These are phyloP conservation scores for Monosporascus sp. DNA, from an alignment of 2,329 filamentous ascomycete species.

Conservation along the genomic window DNA sequence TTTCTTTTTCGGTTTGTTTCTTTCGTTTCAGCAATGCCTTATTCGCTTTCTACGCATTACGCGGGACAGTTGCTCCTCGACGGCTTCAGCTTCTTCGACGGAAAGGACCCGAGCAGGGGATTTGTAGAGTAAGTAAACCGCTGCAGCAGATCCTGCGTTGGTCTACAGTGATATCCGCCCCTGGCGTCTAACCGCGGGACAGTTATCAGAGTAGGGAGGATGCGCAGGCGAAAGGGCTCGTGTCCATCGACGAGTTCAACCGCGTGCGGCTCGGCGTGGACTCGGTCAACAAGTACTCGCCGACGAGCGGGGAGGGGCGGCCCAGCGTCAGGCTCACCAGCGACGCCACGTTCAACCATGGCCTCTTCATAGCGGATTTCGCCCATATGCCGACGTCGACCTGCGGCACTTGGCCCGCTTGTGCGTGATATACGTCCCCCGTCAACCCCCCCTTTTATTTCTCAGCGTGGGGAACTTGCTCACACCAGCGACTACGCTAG, in stretches of 20 bases:
- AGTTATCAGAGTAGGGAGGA: slow-evolving; percentile 41
- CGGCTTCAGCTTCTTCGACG: slow-evolving; percentile 47
- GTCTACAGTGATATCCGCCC: neutral
- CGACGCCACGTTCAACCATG: slow-evolving; percentile 57
- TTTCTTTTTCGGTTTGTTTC: slow-evolving; percentile 3
- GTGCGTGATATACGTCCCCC: slow-evolving; percentile 31
- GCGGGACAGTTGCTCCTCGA: slow-evolving; percentile 27
- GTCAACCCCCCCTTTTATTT: neutral
- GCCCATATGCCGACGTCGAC: slow-evolving; percentile 66
- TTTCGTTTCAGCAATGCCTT: slow-evolving; percentile 16
- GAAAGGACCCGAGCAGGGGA: slow-evolving; percentile 59
- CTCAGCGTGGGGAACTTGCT: neutral
- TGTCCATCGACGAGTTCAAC: slow-evolving; percentile 36
- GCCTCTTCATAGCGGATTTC: slow-evolving; percentile 68
- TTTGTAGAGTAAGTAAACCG: slow-evolving; percentile 56
- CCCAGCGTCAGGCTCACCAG: slow-evolving; percentile 64
- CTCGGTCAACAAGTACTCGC: slow-evolving; percentile 30
- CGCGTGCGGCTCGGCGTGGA: slow-evolving; percentile 45
- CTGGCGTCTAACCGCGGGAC: neutral
- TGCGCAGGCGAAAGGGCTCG: slow-evolving; percentile 35
- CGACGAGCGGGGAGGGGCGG: slow-evolving; percentile 33
- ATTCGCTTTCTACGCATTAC: slow-evolving; percentile 27
- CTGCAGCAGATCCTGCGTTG: neutral
- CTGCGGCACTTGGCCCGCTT: slow-evolving; percentile 72
- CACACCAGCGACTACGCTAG: slow-evolving; percentile 23